Evolutionary conservation across 192 early-diverging fungal species (phyloP).

Genomic region (Haplosporangium gracile): DNA sequence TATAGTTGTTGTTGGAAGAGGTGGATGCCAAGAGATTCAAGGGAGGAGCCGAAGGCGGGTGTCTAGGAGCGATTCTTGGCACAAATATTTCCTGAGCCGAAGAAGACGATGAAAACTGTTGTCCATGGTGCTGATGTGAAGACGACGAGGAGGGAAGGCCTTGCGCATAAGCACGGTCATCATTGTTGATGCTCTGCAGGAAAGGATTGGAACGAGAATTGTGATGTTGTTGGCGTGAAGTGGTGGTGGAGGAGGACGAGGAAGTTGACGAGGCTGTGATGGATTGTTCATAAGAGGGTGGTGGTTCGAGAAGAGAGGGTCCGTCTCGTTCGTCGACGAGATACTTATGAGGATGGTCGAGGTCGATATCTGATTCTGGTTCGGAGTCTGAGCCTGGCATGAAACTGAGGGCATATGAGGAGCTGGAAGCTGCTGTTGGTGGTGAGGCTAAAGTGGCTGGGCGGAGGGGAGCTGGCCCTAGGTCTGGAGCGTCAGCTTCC

Average conservation of each 20-base stretch:
- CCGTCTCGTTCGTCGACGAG: background rate
- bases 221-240: background rate
- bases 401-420: background rate
- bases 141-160: background rate
- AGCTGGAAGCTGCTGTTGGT: background rate
- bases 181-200: background rate
- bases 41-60: slow-evolving; percentile 38
- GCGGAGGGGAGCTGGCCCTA: background rate
- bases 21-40: slow-evolving; percentile 32
- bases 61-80: slow-evolving; percentile 3
- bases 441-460: background rate
- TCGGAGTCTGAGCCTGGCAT: background rate
- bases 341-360: background rate
- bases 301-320: slow-evolving; percentile 21
- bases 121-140: background rate
- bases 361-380: background rate
- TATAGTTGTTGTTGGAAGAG: background rate
- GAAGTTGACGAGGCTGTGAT: background rate
- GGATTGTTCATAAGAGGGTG: slow-evolving; percentile 46
- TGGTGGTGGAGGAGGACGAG: background rate
- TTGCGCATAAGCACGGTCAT: background rate
- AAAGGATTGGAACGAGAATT: slow-evolving; percentile 15
- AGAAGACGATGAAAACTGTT: background rate
- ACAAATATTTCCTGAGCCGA: background rate
- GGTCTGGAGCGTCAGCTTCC: background rate